Base-by-base conservation (phyloP, 2,329 filamentous ascomycete species). In the Xenoacremonium recifei region DNA sequence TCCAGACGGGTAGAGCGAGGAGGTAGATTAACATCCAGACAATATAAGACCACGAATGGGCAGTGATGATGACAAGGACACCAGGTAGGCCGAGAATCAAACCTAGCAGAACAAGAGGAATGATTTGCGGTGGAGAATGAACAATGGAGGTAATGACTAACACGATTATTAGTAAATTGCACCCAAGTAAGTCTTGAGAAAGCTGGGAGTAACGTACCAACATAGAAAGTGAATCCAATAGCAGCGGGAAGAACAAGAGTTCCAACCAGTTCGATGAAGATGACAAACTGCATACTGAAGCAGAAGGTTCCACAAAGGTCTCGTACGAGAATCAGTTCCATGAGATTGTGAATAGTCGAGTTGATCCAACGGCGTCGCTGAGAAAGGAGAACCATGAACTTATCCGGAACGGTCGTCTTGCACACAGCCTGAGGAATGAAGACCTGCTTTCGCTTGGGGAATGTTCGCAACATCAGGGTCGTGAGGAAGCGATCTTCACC, bases 241-340 rank as follows among this genome's bases (percentile, higher is more conserved):
- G 95, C 95, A 35, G 93, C 95, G 3, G 93, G 93, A 17, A 99
- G 77, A 10, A 99, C 93, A 40, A 99, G 75, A 2, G 95, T 99
- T 57, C 93, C 93, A 41, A 97, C 79, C 41, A 99, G 76, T 69
- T 99, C 93, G 60, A 99, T 87, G 64, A 91, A 95, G 49, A 99
- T 86, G 51, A 99, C 85, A 63, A 99, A 99, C 69, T 99, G 93
- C 93, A 99, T 99, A 67, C 89, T 96, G 76, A 99, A 99, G 75
- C 95, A 99, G 73, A 99, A 99, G 3, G 93, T 99, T 53, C 93
- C 93, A 62, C 93, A 99, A 13, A 99, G 80, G 72, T 99, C 93
- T 51, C 91, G 83, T 33, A 99, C 95, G 23, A 99, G 80, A 39
- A 97, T 84, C 45, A 99, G 80, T 68, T 99, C 93, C 88, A 99